A percentile compares a stretch with the other conserved stretches of the same genome.
phyloP scores from a whole-genome alignment of 352 stramenopile species.

The Phytophthora pisi region DNA sequence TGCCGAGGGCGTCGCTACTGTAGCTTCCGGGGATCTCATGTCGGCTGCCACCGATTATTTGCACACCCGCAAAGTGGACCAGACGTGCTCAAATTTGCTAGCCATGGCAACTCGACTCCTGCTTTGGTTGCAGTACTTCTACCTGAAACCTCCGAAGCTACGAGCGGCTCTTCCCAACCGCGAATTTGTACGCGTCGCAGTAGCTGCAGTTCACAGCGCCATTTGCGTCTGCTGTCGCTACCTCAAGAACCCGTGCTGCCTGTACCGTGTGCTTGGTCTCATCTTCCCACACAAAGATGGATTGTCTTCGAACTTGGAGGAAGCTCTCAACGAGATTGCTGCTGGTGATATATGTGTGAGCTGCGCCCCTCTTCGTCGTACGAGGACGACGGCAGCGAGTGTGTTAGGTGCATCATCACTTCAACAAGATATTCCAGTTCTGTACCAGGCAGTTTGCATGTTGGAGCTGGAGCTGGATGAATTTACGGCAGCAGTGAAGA shows the following conservation, averaged over 20 bases:
- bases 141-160: slow-evolving; percentile 47
- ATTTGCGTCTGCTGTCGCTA: slow-evolving; percentile 74
- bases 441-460: slow-evolving; percentile 66
- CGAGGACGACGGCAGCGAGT: slow-evolving; percentile 9
- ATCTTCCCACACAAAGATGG: slow-evolving; percentile 78
- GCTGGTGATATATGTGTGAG: slow-evolving; percentile 57
- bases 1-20: slow-evolving; percentile 50
- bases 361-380: slow-evolving; percentile 40
- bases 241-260: slow-evolving; percentile 69
- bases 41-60: slow-evolving; percentile 53
- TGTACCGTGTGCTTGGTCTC: slow-evolving; percentile 60
- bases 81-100: slow-evolving; percentile 71
- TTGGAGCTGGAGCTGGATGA: slow-evolving; percentile 56
- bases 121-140: slow-evolving; percentile 73
- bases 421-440: slow-evolving; percentile 64
- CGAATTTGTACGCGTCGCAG: slow-evolving; percentile 67
- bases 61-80: slow-evolving; percentile 66
- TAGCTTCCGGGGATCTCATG: slow-evolving; percentile 65
- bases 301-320: slow-evolving; percentile 56
- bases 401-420: slow-evolving; percentile 43
- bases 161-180: slow-evolving; percentile 37
- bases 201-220: slow-evolving; percentile 75
- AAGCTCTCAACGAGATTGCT: slow-evolving; percentile 61
- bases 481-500: slow-evolving; percentile 73
- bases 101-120: slow-evolving; percentile 55